These are phyloP conservation scores for Sedum album DNA, from an alignment of 164 flowering plant species.

Conservation along the genomic window DNA sequence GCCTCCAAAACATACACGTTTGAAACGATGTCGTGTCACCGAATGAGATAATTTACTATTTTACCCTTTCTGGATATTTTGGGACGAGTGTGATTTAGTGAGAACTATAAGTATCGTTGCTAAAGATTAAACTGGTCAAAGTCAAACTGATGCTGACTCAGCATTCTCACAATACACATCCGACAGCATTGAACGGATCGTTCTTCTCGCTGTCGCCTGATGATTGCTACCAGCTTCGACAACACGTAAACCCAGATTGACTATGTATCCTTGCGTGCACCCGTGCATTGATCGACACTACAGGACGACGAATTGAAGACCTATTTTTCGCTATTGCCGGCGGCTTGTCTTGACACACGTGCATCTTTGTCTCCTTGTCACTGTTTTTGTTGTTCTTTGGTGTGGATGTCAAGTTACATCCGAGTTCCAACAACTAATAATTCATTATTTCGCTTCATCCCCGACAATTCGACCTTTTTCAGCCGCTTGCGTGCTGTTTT, in stretches of 20 bases:
- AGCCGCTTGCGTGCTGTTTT: conserved; percentile 2
- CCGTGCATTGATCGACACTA: not conserved
- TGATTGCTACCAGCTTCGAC: not conserved
- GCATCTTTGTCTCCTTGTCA: not conserved
- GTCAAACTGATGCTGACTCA: not conserved
- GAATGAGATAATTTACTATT: too few relatives aligned
- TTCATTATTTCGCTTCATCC: not conserved
- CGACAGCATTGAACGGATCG: not conserved
- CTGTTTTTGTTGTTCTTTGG: not conserved
- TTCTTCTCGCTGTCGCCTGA: not conserved
- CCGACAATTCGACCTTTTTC: conserved; percentile 6
- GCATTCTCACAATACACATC: not conserved
- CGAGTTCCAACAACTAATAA: not conserved
- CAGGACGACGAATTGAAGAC: not conserved
- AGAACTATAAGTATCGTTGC: too few relatives aligned
- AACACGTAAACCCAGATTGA: not conserved
- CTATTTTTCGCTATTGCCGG: not conserved
- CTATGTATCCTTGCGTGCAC: too few relatives aligned
- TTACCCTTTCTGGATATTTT: too few relatives aligned
- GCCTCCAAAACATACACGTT: too few relatives aligned
- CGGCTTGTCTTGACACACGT: not conserved
- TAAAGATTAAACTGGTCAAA: too few relatives aligned
- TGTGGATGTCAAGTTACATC: not conserved
- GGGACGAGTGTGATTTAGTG: too few relatives aligned
- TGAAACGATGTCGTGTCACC: too few relatives aligned